Conservation (phyloP, 805 yeast species). For the Candida parachauliodes region DNA sequence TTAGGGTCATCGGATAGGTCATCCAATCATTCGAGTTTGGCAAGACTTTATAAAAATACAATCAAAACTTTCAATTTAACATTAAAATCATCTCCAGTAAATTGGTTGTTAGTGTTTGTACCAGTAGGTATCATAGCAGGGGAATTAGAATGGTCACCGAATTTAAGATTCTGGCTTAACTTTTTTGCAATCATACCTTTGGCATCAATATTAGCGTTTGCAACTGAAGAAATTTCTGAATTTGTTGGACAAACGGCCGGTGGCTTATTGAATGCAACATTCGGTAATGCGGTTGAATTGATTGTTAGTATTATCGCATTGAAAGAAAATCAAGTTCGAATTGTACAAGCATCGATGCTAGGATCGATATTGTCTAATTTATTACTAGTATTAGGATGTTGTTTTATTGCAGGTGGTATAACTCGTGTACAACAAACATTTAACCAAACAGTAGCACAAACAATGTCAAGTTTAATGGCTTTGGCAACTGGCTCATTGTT, state of each 20-base stretch:
- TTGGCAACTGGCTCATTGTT: constrained; percentile 84
- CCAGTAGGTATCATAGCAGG: constrained; percentile 86
- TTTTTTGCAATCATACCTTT: constrained; percentile 89
- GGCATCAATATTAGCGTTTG: constrained; percentile 85
- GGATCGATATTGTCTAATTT: constrained; percentile 90
- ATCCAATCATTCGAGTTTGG: not conserved
- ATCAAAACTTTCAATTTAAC: constrained; percentile 18
- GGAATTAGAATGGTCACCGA: constrained; percentile 48
- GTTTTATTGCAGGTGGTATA: constrained; percentile 90
- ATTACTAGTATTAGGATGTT: constrained; percentile 89
- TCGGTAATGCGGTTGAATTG: constrained; percentile 96
- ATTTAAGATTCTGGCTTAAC: constrained; percentile 63
- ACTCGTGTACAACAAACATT: constrained; percentile 82
- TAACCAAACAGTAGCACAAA: constrained; percentile 96
- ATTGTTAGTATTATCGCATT: constrained; percentile 92
- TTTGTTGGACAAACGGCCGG: constrained; percentile 91
- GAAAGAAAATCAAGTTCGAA: constrained; percentile 78
- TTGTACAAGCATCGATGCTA: constrained; percentile 96
- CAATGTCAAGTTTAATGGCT: constrained; percentile 92
- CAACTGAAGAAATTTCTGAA: constrained; percentile 88
- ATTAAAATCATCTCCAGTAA: constrained; percentile 64
- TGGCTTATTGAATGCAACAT: constrained; percentile 91
- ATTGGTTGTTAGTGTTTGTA: constrained; percentile 74
- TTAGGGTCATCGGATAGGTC: constrained; percentile 5
- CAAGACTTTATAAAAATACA: not conserved